Evolutionary conservation across 2,329 filamentous ascomycete genomes (phyloP).

Genomic region (Colletotrichum neosansevieriae): DNA sequence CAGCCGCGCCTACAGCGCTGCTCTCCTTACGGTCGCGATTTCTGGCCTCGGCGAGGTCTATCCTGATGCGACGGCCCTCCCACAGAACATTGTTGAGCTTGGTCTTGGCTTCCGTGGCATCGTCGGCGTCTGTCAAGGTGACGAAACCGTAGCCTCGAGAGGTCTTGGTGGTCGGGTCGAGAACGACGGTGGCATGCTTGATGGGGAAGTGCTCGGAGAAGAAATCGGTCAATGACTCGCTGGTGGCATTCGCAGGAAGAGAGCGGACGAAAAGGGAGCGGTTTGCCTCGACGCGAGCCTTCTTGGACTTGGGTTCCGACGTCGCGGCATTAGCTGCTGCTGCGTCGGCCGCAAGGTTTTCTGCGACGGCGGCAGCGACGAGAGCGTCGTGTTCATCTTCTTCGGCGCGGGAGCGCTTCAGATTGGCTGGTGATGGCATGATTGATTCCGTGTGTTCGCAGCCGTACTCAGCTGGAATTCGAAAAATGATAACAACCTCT

Average conservation of each 20-base stretch:
- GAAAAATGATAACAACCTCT: not conserved
- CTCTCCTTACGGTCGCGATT: conserved; percentile 67
- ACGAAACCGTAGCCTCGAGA: conserved; percentile 97
- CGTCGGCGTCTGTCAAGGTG: conserved; percentile 93
- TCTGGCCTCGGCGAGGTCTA: conserved; percentile 90
- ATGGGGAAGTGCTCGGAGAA: conserved; percentile 96
- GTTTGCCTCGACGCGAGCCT: conserved; percentile 69
- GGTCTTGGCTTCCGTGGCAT: conserved; percentile 83
- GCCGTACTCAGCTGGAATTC: not conserved
- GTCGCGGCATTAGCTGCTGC: conserved; percentile 46
- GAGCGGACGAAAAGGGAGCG: conserved; percentile 92
- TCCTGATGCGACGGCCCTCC: conserved; percentile 82
- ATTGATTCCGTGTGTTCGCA: not conserved
- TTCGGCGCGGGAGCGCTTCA: conserved; percentile 40
- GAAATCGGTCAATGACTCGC: conserved; percentile 84
- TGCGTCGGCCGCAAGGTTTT: conserved; percentile 50
- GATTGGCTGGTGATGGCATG: conserved; percentile 36
- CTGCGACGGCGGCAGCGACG: conserved; percentile 36
- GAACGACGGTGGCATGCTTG: conserved; percentile 94
- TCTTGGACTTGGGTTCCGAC: conserved; percentile 57
- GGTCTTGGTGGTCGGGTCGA: conserved; percentile 85
- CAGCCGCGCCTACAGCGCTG: conserved; percentile 50
- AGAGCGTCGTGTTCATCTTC: conserved; percentile 37
- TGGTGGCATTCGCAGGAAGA: conserved; percentile 81
- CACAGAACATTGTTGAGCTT: conserved; percentile 84